phyloP scores from a whole-genome alignment of 75 land plant genomes.

The Isoetes taiwanensis region DNA sequence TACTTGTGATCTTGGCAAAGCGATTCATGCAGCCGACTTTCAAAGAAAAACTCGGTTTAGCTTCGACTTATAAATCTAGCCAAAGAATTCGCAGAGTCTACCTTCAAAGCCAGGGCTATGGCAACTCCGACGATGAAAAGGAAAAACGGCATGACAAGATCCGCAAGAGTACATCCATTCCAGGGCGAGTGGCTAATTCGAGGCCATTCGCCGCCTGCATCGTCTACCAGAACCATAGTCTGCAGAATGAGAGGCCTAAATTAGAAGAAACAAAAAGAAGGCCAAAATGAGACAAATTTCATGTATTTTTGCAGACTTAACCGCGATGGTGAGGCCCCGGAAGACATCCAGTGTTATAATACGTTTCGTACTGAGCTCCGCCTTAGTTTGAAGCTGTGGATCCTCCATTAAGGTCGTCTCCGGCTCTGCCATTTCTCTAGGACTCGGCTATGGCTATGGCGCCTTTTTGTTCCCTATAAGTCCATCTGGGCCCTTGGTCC shows the following conservation, averaged over 20 bases:
- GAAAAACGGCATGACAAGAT: slow-evolving; percentile 75
- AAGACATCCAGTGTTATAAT: slow-evolving; percentile 44
- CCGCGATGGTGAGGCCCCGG: slow-evolving; percentile 53
- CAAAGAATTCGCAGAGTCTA: background rate
- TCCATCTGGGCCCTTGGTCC: no score
- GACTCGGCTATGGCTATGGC: no score
- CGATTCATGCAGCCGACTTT: no score
- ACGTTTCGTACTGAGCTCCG: slow-evolving; percentile 25
- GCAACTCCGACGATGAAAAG: slow-evolving; percentile 72
- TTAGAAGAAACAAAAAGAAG: background rate
- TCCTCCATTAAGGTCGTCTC: no score
- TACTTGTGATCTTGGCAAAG: no score
- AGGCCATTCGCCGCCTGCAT: slow-evolving; percentile 69
- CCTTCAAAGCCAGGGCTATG: slow-evolving; percentile 57
- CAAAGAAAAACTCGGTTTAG: no score
- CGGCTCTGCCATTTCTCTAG: no score
- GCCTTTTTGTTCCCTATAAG: no score
- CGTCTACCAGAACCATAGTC: slow-evolving; percentile 75
- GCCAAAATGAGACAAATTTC: background rate
- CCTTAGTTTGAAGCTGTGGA: no score
- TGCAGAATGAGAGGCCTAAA: slow-evolving; percentile 6
- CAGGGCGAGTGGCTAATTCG: slow-evolving; percentile 63
- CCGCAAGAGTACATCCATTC: slow-evolving; percentile 70
- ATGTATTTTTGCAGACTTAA: no score
- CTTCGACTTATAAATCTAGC: no score